phyloP scores from a whole-genome alignment of 345 rosid genomes.

The Eutrema heterophyllum region DNA sequence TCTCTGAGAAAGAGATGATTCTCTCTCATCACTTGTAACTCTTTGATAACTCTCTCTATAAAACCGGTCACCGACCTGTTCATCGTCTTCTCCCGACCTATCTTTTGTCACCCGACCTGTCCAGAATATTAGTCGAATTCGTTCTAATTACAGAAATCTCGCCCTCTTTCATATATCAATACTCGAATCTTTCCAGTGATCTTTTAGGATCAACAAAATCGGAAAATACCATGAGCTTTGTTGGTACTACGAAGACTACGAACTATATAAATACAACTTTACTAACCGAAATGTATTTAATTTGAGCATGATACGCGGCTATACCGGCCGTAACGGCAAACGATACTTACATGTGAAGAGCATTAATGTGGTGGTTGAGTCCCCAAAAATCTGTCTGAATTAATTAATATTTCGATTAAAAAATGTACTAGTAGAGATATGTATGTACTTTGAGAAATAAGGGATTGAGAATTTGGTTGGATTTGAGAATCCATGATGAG shows the following conservation, averaged over 20 bases:
- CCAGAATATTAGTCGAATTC: too few relatives aligned
- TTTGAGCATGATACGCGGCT: slow-evolving; percentile 45
- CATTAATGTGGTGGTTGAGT: slow-evolving; percentile 34
- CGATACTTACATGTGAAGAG: slow-evolving; percentile 62
- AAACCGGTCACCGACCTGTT: too few relatives aligned
- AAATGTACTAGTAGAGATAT: neutral
- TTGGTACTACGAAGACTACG: slow-evolving; percentile 18
- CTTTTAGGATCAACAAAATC: too few relatives aligned
- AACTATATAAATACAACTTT: slow-evolving; percentile 14
- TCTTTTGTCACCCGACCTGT: too few relatives aligned
- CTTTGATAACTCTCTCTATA: too few relatives aligned
- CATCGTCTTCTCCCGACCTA: too few relatives aligned
- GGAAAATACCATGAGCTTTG: slow-evolving; percentile 22
- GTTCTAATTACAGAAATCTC: too few relatives aligned
- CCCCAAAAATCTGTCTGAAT: neutral
- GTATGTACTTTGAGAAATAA: slow-evolving; percentile 9
- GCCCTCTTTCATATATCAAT: too few relatives aligned
- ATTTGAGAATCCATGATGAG: slow-evolving; percentile 20
- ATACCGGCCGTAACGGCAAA: slow-evolving; percentile 56
- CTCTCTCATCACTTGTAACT: too few relatives aligned
- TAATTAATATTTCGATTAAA: neutral
- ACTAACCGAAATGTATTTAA: slow-evolving; percentile 4
- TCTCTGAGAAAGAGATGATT: too few relatives aligned
- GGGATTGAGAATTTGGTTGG: slow-evolving; percentile 25
- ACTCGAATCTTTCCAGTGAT: too few relatives aligned